phyloP scores from a whole-genome alignment of 441 rosid species.

The Capsella rubella region DNA sequence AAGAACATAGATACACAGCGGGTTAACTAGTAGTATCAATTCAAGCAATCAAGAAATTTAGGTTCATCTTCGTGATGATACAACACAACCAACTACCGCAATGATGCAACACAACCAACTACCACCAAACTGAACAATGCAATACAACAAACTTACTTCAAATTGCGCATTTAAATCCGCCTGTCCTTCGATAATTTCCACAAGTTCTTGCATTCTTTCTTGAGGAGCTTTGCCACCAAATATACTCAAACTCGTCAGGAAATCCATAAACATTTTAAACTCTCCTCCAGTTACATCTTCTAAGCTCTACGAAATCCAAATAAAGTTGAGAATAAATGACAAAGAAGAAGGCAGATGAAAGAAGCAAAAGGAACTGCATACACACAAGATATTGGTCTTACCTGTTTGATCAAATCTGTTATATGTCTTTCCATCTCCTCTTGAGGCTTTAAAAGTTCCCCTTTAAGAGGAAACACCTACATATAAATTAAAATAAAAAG shows the following conservation, averaged over 20 bases:
- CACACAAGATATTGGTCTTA: constrained; percentile 36
- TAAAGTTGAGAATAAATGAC: constrained; percentile 34
- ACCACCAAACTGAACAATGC: not conserved
- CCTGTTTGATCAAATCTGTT: constrained; percentile 91
- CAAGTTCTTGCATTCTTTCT: constrained; percentile 93
- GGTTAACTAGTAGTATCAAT: not conserved
- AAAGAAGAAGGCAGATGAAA: constrained; percentile 4
- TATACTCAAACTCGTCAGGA: constrained; percentile 82
- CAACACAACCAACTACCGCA: constrained; percentile 12
- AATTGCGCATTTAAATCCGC: constrained; percentile 94
- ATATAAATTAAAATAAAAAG: not conserved
- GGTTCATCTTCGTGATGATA: constrained; percentile 6
- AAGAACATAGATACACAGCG: not conserved
- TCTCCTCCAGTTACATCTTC: constrained; percentile 97
- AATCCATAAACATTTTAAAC: constrained; percentile 98
- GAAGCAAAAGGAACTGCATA: constrained; percentile 5
- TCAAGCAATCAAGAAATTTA: constrained; percentile 15
- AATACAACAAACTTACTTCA: constrained; percentile 60
- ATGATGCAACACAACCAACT: constrained; percentile 20
- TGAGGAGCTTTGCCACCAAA: constrained; percentile 95
- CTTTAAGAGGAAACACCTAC: constrained; percentile 89
- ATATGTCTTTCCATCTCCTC: constrained; percentile 97
- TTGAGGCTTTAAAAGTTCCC: constrained; percentile 89
- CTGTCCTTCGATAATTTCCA: constrained; percentile 88
- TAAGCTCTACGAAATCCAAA: constrained; percentile 65